Evolutionary conservation across 169 alveolate species (phyloP), one percentile per base, ranked within the genome.

Genomic region (Plasmodium fragile): DNA sequence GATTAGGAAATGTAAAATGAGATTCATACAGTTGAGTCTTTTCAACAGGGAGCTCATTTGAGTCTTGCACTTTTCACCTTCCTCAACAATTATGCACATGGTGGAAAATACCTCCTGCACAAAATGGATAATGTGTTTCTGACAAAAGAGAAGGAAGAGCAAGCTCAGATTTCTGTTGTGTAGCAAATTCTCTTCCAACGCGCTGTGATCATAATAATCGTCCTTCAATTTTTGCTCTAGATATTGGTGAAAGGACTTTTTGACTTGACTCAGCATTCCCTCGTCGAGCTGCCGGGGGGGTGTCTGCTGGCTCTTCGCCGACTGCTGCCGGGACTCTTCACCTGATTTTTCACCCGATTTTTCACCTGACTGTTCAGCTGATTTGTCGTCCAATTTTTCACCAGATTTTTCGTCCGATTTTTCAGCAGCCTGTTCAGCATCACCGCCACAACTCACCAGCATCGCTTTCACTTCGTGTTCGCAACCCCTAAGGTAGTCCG

Each of bases 401-500:
- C 25, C 8, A 7, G 52, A 0, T 2, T 41, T 2, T 41, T 41
- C 52, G 8, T 13, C 16, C 1, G 52, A 6, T 8, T 41, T 2
- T 4, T 41, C 16, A 41, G 1, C 52, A 13, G 59, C n/a, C 36
- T 18, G 11, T 18, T 59, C 32, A 25, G 4, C 41, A 1, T 65
- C n/a, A 1, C 55, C 81, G 34, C 49, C 71, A 73, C 43, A 59
- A 89, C 72, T 89, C 25, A 78, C 16, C 18, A 89, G 71, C 30
- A 59, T 78, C 43, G 52, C 72, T 59, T 89, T 89, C 30, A 59
- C 81, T 52, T 89, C 89, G 11, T 77, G 79, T 28, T 89, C 70
- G 59, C 30, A 43, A 32, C 70, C 36, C 18, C 34, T 72, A 28
- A 89, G 81, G 81, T 34, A 89, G 4, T 59, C 53, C 45, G 22